A percentile compares a stretch with the other conserved stretches of the same genome.
These are phyloP conservation scores for Litsea cubeba DNA, from an alignment of 164 flowering plant species.

Conservation along the genomic window DNA sequence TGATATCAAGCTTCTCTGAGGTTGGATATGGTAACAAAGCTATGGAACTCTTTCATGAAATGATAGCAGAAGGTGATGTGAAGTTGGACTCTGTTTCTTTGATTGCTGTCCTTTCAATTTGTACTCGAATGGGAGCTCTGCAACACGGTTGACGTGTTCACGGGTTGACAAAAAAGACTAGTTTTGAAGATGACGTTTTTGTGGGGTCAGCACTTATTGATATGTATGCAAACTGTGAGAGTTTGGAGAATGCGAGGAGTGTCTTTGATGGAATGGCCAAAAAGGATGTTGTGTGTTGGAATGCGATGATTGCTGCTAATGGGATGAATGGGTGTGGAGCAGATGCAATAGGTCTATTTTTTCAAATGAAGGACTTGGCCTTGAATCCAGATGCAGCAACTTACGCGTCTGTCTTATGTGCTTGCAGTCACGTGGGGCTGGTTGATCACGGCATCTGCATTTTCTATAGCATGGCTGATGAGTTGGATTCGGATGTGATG, in stretches of 20 bases:
- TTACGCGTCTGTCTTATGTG: conserved; percentile 30
- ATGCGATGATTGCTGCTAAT: conserved; percentile 38
- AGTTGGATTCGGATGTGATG: conserved; percentile 10
- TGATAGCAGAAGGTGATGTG: conserved; percentile 21
- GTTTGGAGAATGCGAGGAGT: conserved; percentile 21
- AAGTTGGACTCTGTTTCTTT: conserved; percentile 31
- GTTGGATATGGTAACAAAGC: conserved; percentile 26
- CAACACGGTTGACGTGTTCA: conserved; percentile 35
- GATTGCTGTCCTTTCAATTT: conserved; percentile 29
- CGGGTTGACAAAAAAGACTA: conserved; percentile 31
- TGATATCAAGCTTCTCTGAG: conserved; percentile 33
- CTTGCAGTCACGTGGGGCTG: conserved; percentile 49
- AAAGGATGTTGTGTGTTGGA: conserved; percentile 44
- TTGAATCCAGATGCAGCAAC: conserved; percentile 34
- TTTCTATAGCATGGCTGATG: conserved; percentile 21
- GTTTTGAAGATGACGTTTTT: conserved; percentile 27
- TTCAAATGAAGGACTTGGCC: conserved; percentile 25
- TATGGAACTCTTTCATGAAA: conserved; percentile 27
- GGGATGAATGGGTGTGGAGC: conserved; percentile 37
- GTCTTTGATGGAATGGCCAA: conserved; percentile 26
- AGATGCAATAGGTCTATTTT: conserved; percentile 34
- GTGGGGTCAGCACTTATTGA: conserved; percentile 37
- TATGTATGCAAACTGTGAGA: conserved; percentile 45
- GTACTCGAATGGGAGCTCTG: conserved; percentile 34
- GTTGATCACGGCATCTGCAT: conserved; percentile 33